Conservation (phyloP, 805 yeast species). For the Suhomyces sp. region DNA sequence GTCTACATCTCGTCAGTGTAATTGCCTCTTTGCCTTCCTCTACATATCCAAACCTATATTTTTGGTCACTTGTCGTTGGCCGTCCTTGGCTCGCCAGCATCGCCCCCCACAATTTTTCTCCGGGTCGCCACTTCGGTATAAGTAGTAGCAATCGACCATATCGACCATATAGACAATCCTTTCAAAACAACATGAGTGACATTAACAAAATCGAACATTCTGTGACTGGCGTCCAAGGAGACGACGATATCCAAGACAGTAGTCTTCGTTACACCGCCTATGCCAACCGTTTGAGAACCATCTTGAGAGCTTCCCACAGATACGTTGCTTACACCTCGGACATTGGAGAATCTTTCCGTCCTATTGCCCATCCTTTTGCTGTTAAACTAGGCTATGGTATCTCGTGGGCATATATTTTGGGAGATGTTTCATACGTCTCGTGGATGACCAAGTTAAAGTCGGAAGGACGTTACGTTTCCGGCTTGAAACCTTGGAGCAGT, state of each 20-base stretch:
- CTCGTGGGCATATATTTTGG: conserved; percentile 72
- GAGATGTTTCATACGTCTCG: conserved; percentile 70
- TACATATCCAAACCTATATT: not conserved
- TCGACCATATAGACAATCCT: not conserved
- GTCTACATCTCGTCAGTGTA: not conserved
- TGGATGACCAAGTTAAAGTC: conserved; percentile 68
- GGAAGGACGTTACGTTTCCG: conserved; percentile 61
- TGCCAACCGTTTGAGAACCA: conserved; percentile 70
- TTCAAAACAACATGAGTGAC: not conserved
- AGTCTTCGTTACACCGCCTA: conserved; percentile 76
- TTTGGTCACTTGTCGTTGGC: not conserved
- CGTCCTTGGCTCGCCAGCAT: not conserved
- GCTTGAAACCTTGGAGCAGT: conserved; percentile 65
- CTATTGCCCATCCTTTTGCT: conserved; percentile 68
- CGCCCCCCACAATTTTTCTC: not conserved
- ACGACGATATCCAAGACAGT: conserved; percentile 13
- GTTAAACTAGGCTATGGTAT: conserved; percentile 67
- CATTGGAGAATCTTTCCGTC: conserved; percentile 82
- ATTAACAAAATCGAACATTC: conserved; percentile 7
- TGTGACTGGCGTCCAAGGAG: conserved; percentile 14
- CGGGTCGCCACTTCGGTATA: not conserved
- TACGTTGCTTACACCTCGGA: conserved; percentile 86
- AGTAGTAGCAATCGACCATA: not conserved
- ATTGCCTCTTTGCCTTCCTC: not conserved
- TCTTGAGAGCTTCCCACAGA: conserved; percentile 68